A percentile compares a stretch with the other conserved stretches of the same genome.
Conservation (phyloP, 345 rosid species). For the Nasturtium officinale region DNA sequence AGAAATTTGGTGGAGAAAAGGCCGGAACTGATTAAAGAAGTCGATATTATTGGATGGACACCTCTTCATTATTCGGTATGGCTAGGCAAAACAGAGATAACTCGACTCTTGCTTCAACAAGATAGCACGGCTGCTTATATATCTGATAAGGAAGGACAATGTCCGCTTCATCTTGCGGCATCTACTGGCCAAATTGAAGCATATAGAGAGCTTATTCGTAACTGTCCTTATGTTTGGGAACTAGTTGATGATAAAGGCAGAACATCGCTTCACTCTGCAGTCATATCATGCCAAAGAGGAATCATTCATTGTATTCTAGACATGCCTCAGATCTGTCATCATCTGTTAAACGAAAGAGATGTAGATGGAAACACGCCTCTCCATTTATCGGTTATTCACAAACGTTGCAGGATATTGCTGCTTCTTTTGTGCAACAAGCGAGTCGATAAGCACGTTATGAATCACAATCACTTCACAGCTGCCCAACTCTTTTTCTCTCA, state of each 20-base stretch:
- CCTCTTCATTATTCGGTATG: conserved; percentile 36
- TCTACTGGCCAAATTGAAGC: conserved; percentile 12
- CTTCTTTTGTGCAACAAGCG: conserved; percentile 34
- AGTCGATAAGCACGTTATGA: conserved; percentile 43
- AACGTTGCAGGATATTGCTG: conserved; percentile 6
- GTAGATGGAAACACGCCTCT: conserved; percentile 49
- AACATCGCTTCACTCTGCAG: conserved; percentile 47
- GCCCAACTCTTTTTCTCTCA: conserved; percentile 40
- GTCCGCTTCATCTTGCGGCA: conserved; percentile 36
- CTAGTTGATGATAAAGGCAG: conserved; percentile 34
- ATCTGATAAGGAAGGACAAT: conserved; percentile 33
- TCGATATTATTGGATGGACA: conserved; percentile 32
- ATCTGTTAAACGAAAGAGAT: conserved; percentile 43
- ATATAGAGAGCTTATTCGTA: conserved; percentile 21
- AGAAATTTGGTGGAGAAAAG: conserved; percentile 21
- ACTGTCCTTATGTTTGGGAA: conserved; percentile 35
- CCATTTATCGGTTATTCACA: conserved; percentile 47
- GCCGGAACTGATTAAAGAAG: conserved; percentile 29
- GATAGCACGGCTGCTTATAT: conserved; percentile 33
- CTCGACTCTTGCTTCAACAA: conserved; percentile 19
- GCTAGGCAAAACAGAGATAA: conserved; percentile 19
- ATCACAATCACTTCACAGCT: conserved; percentile 40
- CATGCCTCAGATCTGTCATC: conserved; percentile 2
- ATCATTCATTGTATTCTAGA: conserved; percentile 33
- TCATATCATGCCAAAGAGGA: conserved; percentile 29